Evolutionary conservation across 2,329 filamentous ascomycete species (phyloP).

Genomic region (Fusarium sp.): DNA sequence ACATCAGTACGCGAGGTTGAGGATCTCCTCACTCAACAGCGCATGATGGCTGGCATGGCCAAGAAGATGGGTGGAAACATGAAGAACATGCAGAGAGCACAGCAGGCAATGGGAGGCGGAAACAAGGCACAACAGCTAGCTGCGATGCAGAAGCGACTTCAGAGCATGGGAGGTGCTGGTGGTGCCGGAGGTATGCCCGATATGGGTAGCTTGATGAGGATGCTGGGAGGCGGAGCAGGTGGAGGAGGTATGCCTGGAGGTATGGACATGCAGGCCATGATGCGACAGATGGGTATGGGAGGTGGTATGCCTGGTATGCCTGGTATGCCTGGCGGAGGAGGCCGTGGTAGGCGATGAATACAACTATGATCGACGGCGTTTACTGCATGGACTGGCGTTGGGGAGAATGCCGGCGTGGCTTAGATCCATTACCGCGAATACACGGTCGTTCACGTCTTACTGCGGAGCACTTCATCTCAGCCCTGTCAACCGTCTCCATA

Average conservation of each 20-base stretch:
- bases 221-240: constrained; percentile 74
- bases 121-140: constrained; percentile 95
- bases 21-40: constrained; percentile 95
- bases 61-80: constrained; percentile 99
- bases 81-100: constrained; percentile 96
- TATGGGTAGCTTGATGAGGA: constrained; percentile 89
- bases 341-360: constrained; percentile 46
- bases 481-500: background rate
- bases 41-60: constrained; percentile 99
- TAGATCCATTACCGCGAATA: background rate
- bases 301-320: constrained; percentile 43
- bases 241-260: constrained; percentile 74
- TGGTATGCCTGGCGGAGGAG: constrained; percentile 45
- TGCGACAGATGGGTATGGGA: constrained; percentile 76
- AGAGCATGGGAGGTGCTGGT: constrained; percentile 85
- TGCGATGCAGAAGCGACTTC: constrained; percentile 95
- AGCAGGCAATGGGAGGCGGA: constrained; percentile 88
- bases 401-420: constrained; percentile 14
- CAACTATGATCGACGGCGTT: background rate
- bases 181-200: constrained; percentile 79
- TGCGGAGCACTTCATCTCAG: background rate
- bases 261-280: constrained; percentile 83
- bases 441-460: background rate
- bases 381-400: constrained; percentile 25
- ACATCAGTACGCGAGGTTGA: constrained; percentile 94